Base-by-base conservation (phyloP, 106 monocot genomes). In the Dendrobium chrysotoxum region DNA sequence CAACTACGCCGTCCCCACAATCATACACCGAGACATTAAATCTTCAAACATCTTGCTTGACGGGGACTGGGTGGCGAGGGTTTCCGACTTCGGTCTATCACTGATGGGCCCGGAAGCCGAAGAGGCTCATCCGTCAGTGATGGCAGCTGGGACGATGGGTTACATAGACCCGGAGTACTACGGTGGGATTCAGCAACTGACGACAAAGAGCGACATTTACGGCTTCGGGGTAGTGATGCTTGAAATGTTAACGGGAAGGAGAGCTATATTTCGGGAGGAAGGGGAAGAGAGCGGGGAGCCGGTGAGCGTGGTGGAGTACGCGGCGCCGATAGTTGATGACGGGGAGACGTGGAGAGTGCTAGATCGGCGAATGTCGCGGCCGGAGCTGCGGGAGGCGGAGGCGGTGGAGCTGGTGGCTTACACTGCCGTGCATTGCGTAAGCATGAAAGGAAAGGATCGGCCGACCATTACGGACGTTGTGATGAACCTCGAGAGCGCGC, bases 391-490 rank as follows among this genome's bases (percentile, higher is more conserved):
- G 30, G 96, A 96, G 86, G 84, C 84, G 75, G 93, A 96, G 40
- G 96, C 93, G 87, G 80, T 87, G 75, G 93, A 96, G 81, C 86
- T 91, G 26, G 93, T 96, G 50, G 87, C 88, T 17, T 83, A 79
- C 45, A 79, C 93, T 31, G 96, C 93, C 7, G 85, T 86, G 26
- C 87, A 91, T 45, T 96, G 96, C 74, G 96, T 96, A 1, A 80
- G 76, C 75, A 78, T 81, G 5, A 84, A 84, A 40, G 91, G 96
- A n/a, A 47, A 81, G 28, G 81, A 91, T 31, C 78, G 96, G 68
- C 96, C 96, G 5, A 80, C 88, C 28, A 96, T 96, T 89, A 76
- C 89, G 15, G 88, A 90, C 55, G 83, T 93, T n/a, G 96, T 93
- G 16, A 41, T 38, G 12, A 79, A 82, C 0, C 83, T 96, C 12